Percentiles rank a stretch among this genome's conserved stretches.
Conservation (phyloP, 192 early-diverging fungal genomes). For the Linnemannia schmuckeri region DNA sequence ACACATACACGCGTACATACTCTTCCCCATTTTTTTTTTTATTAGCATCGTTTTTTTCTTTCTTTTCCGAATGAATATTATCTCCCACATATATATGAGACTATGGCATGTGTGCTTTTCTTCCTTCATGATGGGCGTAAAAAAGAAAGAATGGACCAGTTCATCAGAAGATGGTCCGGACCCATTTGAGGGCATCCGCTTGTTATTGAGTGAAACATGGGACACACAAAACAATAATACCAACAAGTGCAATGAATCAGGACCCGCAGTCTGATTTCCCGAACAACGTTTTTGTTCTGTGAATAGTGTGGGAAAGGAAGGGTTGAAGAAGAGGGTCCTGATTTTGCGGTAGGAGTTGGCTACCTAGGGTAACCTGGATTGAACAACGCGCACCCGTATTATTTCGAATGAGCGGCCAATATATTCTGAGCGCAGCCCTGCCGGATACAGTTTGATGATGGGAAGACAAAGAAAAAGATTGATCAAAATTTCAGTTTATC, state of each 20-base stretch:
- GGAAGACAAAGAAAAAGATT: no score
- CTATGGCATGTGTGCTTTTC: not conserved
- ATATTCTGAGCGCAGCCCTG: no score
- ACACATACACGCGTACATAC: not conserved
- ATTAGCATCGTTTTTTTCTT: not conserved
- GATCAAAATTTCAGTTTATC: no score
- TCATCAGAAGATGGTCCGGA: not conserved
- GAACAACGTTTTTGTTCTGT: not conserved
- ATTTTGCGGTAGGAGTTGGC: no score
- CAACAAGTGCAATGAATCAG: not conserved
- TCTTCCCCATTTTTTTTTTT: not conserved
- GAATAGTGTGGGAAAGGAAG: no score
- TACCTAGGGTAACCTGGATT: no score
- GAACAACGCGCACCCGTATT: no score
- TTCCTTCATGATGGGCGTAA: not conserved
- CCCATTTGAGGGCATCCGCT: conserved; percentile 2
- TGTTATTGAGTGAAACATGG: not conserved
- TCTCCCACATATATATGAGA: not conserved
- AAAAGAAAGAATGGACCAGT: not conserved
- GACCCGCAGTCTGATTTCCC: not conserved
- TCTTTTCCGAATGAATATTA: not conserved
- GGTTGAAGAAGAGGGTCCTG: no score
- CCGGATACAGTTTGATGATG: no score
- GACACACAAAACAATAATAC: not conserved
- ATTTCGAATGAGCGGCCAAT: no score